Conservation (phyloP, 1,284 basidiomycete species). For the Taiwanofungus camphoratus region DNA sequence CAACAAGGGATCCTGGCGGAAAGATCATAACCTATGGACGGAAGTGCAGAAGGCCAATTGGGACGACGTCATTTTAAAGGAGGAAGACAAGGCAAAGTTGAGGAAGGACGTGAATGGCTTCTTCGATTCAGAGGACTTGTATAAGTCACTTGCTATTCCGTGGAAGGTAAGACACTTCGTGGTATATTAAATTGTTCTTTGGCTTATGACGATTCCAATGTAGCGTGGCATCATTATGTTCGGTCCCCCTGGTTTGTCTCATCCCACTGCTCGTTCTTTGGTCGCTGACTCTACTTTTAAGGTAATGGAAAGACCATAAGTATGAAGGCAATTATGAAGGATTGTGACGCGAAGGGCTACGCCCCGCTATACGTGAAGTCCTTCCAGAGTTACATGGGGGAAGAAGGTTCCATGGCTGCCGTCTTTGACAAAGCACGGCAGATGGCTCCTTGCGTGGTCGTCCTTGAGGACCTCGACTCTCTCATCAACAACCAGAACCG, state of each 20-base stretch:
- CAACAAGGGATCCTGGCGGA: slow-evolving; percentile 63
- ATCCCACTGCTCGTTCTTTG: background rate
- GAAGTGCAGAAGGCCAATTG: slow-evolving; percentile 71
- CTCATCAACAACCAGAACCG: slow-evolving; percentile 72
- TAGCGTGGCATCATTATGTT: slow-evolving; percentile 70
- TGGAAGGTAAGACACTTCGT: slow-evolving; percentile 80
- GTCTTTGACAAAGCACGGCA: slow-evolving; percentile 66
- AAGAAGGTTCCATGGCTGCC: slow-evolving; percentile 57
- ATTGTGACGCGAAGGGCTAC: slow-evolving; percentile 51
- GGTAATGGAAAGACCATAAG: slow-evolving; percentile 85
- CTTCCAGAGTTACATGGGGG: slow-evolving; percentile 57
- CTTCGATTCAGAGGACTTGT: slow-evolving; percentile 64
- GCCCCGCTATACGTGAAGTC: slow-evolving; percentile 75
- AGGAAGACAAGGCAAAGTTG: slow-evolving; percentile 59
- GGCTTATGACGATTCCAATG: background rate
- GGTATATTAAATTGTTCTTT: background rate
- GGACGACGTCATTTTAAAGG: slow-evolving; percentile 72
- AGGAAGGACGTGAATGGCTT: slow-evolving; percentile 75
- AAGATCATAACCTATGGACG: slow-evolving; percentile 57
- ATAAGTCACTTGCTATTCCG: slow-evolving; percentile 68
- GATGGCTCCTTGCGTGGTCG: slow-evolving; percentile 65
- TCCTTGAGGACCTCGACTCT: slow-evolving; percentile 80
- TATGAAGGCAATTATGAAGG: slow-evolving; percentile 72
- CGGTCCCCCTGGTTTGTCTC: slow-evolving; percentile 57
- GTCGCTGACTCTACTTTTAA: slow-evolving; percentile 16